Evolutionary conservation across 139 green algal species (phyloP), one percentile per base, ranked within the genome.

Genomic region (Asterochloris sp.): DNA sequence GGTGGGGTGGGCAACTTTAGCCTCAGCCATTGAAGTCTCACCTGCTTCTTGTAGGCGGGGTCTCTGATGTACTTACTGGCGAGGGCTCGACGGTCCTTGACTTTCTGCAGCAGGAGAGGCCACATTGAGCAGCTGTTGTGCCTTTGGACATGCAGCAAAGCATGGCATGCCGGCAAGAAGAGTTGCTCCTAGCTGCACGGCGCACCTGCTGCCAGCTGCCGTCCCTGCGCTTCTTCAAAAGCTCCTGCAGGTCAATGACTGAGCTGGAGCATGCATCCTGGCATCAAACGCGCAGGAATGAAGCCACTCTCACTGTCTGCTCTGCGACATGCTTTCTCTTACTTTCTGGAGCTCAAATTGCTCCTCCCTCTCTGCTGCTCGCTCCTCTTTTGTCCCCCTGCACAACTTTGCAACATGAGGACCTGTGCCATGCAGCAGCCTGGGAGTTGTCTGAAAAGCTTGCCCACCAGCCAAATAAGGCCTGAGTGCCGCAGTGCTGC

Each of bases 41-140:
- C 71, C 61, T 91, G 27, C 74, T 91, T 91, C 73, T 92, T 92
- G 83, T 86, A 92, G 17, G 74, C 87, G 9, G 87, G 87, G 73
- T 91, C 83, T 13, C 78, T 85, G 14, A 82, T 54, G 68, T 91
- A 91, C 27, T 78, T 85, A 1, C n/a, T 79, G 8, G 82, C 87
- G 63, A 86, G 80, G 17, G 83, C 83, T 62, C 87, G 61, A 0
- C 89, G 73, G 26, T 89, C 89, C 6, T 79, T 27, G 12, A 92
- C 87, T 64, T 85, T 81, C 83, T 86, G 85, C 77, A 82, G 12
- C 0, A 29, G 27, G 14, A 83, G 26, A 14, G 60, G 4, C 63
- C 62, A 24, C 1, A 19, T 11, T 26, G 1, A 54, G 13, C 78
- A 62, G 74, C 38, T 47, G n/a, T 54, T 2, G n/a, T 76, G 71